Evolutionary conservation across 2,329 filamentous ascomycete genomes (phyloP).

Genomic region (Colletotrichum limetticola): DNA sequence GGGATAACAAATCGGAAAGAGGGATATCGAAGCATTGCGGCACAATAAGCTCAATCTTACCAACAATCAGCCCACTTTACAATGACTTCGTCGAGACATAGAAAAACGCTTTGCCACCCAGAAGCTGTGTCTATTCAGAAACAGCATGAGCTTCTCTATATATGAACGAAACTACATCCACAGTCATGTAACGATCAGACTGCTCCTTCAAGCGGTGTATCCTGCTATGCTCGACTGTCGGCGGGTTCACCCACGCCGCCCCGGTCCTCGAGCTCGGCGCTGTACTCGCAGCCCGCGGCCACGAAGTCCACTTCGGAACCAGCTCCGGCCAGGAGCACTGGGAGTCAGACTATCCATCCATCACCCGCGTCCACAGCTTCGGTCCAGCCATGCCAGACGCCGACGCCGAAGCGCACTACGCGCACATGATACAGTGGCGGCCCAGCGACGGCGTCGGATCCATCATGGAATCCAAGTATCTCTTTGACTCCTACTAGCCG

Average conservation of each 20-base stretch:
- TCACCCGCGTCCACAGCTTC: slow-evolving; percentile 44
- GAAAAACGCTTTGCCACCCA: not conserved
- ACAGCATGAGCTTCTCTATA: too few species aligned
- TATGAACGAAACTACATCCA: not conserved
- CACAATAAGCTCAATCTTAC: not conserved
- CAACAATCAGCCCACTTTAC: not conserved
- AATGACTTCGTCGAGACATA: not conserved
- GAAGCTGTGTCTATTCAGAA: not conserved
- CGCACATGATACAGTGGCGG: slow-evolving; percentile 5
- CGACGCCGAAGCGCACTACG: slow-evolving; percentile 13
- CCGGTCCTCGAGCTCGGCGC: slow-evolving; percentile 49
- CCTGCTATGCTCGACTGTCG: slow-evolving; percentile 47
- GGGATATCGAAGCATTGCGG: not conserved
- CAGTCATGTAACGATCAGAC: not conserved
- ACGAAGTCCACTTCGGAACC: slow-evolving; percentile 49
- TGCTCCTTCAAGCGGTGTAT: slow-evolving; percentile 32
- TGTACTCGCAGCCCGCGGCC: slow-evolving; percentile 43
- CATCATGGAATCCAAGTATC: slow-evolving; percentile 48
- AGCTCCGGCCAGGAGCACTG: slow-evolving; percentile 49
- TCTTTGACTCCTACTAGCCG: slow-evolving; percentile 50
- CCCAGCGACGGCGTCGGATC: slow-evolving; percentile 6
- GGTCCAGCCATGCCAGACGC: slow-evolving; percentile 39
- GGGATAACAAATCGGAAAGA: not conserved
- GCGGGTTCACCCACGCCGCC: slow-evolving; percentile 50
- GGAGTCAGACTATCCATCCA: slow-evolving; percentile 44